Evolutionary conservation across 306 rosid genomes (phyloP).

Genomic region (Vicia villosa): DNA sequence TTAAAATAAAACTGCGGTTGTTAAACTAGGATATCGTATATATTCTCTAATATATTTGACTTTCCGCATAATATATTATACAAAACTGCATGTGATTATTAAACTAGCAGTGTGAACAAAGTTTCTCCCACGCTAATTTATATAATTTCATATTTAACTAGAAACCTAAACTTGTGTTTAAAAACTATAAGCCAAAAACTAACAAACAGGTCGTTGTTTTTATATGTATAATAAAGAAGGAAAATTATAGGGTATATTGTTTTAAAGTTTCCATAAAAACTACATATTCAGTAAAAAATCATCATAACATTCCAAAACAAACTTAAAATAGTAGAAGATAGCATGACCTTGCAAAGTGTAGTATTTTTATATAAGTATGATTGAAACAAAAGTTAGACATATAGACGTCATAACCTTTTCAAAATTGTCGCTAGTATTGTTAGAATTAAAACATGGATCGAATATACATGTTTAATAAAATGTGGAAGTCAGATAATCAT

Average conservation of each 20-base stretch:
- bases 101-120: neutral
- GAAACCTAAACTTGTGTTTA: neutral
- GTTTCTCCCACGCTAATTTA: neutral
- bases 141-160: neutral
- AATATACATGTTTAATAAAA: too few species aligned
- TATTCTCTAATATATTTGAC: constrained; percentile 3
- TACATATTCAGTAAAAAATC: constrained; percentile 1
- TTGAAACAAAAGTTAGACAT: neutral
- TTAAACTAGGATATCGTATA: constrained; percentile 5
- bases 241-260: neutral
- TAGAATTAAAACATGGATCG: too few species aligned
- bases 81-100: neutral
- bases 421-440: too few species aligned
- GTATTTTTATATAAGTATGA: neutral
- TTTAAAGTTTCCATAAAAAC: neutral
- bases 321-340: neutral
- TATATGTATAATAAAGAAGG: neutral
- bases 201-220: neutral
- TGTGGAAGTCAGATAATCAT: too few species aligned
- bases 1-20: neutral
- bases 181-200: neutral
- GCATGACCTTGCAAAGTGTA: neutral
- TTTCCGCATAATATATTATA: neutral
- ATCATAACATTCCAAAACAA: constrained; percentile 7
- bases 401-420: neutral